A percentile compares a stretch with the other conserved stretches of the same genome.
These are phyloP conservation scores for Simplicillium sp. DNA, from an alignment of 2,329 filamentous ascomycete genomes.

Conservation along the genomic window DNA sequence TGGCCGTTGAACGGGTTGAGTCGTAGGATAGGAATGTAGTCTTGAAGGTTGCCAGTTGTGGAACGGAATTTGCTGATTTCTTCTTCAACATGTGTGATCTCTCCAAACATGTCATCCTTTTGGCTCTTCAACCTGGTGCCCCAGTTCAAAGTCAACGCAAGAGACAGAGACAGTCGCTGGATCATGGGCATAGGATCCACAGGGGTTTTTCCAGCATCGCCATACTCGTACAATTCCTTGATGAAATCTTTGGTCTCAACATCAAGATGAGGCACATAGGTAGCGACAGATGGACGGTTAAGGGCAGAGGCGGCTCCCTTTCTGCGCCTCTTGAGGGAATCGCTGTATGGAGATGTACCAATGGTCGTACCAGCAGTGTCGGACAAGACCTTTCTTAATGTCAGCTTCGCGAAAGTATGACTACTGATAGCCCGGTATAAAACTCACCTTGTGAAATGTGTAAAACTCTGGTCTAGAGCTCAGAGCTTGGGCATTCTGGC, in stretches of 20 bases:
- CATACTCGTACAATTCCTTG: constrained; percentile 48
- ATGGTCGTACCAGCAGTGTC: constrained; percentile 60
- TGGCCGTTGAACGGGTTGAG: constrained; percentile 53
- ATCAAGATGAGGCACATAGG: constrained; percentile 53
- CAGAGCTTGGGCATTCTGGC: constrained; percentile 41
- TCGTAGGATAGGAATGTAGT: constrained; percentile 49
- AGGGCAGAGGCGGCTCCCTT: constrained; percentile 58
- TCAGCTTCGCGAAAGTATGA: not conserved
- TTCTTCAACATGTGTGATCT: constrained; percentile 55
- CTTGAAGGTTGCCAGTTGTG: constrained; percentile 51
- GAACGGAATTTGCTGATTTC: constrained; percentile 49
- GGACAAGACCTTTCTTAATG: constrained; percentile 40
- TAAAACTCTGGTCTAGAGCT: constrained; percentile 48
- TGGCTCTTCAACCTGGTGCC: constrained; percentile 49
- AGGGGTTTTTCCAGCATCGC: constrained; percentile 39
- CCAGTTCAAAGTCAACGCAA: constrained; percentile 58
- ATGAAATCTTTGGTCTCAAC: constrained; percentile 54
- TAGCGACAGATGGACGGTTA: constrained; percentile 54
- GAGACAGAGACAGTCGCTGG: constrained; percentile 51
- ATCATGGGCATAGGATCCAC: constrained; percentile 62
- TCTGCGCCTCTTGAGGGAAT: constrained; percentile 52
- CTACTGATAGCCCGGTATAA: not conserved
- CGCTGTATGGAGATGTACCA: constrained; percentile 57
- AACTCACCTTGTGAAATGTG: constrained; percentile 44
- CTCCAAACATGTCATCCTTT: constrained; percentile 49